Evolutionary conservation across 148 eudicot genomes (phyloP), one percentile per base, ranked within the genome.

Genomic region (Tetragonia tetragonoides): DNA sequence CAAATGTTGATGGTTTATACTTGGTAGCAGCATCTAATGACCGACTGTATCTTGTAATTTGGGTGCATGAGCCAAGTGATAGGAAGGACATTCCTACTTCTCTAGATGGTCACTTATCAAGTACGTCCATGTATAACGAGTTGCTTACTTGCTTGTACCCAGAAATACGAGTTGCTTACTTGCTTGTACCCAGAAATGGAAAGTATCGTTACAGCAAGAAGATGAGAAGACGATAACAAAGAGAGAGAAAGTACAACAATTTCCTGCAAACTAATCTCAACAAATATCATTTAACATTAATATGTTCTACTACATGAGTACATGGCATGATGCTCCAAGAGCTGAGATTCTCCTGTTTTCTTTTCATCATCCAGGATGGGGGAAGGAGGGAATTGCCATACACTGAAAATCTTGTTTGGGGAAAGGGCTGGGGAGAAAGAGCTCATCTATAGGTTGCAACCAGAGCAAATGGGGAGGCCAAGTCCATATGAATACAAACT

Each of bases 201-300:
- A 49, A 49, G 53, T 49, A 6, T 9, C 7, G 53, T 49, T 49
- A 49, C 3, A 49, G 11, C 14, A 3, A 6, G 53, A 49, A 49
- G 53, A 49, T 2, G 53, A 47, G 38, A 56, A 11, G 20, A 7
- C 3, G 14, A 72, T 18, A 18, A 47, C 38, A 56, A 51, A 53
- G 40, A 65, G 4, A 23, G 1, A 21, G 11, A 37, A 8, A 21
- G 53, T 64, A 46, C 57, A 63, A 63, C 49, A 64, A 49, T 65
- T 53, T 24, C 17, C 72, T 59, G 72, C 41, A 75, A 70, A 69
- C 66, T 63, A 61, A 76, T 76, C 23, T 81, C 68, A 66, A 64
- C 47, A 68, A 81, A 63, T 81, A 72, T 71, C 68, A 42, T 56
- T 37, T 63, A 72, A 54, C 70, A 75, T 76, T 75, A 76, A 70